Percentiles rank a stretch among this genome's conserved stretches.
These are phyloP conservation scores for Colletotrichum eremochloae DNA, from an alignment of 2,329 filamentous ascomycete genomes.

Conservation along the genomic window DNA sequence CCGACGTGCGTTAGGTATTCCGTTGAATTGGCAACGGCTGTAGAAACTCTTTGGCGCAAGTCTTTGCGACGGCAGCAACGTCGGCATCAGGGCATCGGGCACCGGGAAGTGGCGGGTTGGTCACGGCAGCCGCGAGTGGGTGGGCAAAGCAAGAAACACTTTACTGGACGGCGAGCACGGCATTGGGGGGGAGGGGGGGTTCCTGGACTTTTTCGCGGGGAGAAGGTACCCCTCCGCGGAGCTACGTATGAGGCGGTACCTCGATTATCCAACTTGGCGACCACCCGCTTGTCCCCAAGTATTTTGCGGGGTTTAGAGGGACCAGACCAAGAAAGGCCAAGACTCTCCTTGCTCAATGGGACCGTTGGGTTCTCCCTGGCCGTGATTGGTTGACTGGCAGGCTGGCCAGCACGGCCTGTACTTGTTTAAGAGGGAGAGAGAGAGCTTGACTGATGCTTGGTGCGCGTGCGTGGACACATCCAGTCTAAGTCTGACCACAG, in stretches of 20 bases:
- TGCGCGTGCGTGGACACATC: neutral
- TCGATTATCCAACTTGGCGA: neutral
- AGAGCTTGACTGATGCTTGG: neutral
- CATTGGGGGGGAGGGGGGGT: neutral
- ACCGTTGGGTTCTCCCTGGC: conserved; percentile 2
- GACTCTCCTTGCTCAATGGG: neutral
- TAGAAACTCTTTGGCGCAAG: conserved; percentile 20
- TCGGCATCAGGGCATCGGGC: conserved; percentile 31
- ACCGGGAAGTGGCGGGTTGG: conserved; percentile 38
- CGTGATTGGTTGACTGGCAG: neutral
- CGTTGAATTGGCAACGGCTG: conserved; percentile 23
- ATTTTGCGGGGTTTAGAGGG: conserved; percentile 16
- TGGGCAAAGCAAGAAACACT: conserved; percentile 9
- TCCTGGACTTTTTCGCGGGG: neutral
- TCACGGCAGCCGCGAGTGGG: conserved; percentile 15
- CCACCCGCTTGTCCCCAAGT: neutral
- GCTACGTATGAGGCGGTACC: neutral
- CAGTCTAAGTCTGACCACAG: neutral
- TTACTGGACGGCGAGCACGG: neutral
- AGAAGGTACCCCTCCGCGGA: neutral
- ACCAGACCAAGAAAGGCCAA: conserved; percentile 9
- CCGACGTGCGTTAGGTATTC: conserved; percentile 6
- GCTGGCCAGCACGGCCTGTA: neutral
- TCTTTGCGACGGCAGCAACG: conserved; percentile 18
- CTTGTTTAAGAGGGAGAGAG: neutral